Evolutionary conservation across 2,329 filamentous ascomycete genomes (phyloP).

Genomic region (Fusarium aywerte): DNA sequence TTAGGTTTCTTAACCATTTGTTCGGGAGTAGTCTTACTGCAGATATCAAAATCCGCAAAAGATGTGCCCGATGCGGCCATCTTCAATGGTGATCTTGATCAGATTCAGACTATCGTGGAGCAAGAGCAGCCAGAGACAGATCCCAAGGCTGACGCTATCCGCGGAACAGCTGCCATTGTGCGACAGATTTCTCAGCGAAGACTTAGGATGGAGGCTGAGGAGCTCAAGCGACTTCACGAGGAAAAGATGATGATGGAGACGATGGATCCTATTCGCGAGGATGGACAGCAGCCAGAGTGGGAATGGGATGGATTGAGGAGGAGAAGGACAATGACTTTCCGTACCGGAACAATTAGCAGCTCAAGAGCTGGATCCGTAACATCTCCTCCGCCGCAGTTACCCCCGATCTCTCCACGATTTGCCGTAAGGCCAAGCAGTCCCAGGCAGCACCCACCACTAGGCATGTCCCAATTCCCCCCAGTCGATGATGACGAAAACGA

Average conservation of each 20-base stretch:
- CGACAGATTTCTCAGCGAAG: conserved; percentile 81
- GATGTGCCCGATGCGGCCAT: conserved; percentile 94
- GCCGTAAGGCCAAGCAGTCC: conserved; percentile 39
- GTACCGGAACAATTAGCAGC: conserved; percentile 46
- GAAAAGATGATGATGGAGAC: conserved; percentile 76
- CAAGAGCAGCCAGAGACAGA: conserved; percentile 97
- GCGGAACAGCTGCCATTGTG: conserved; percentile 88
- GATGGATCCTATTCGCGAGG: conserved; percentile 80
- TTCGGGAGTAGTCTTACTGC: conserved; percentile 87
- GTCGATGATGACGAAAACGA: conserved; percentile 64
- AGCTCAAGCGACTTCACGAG: conserved; percentile 80
- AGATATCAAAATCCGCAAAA: conserved; percentile 98
- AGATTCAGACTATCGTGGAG: conserved; percentile 94
- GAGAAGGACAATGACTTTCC: conserved; percentile 65
- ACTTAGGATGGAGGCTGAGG: conserved; percentile 81
- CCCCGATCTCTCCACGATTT: conserved; percentile 44
- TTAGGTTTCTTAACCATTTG: conserved; percentile 96
- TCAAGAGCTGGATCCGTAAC: conserved; percentile 45
- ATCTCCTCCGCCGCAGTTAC: conserved; percentile 45
- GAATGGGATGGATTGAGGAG: conserved; percentile 94
- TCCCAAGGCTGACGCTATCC: conserved; percentile 95
- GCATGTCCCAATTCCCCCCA: conserved; percentile 88
- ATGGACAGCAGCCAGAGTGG: conserved; percentile 70
- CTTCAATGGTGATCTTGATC: conserved; percentile 91
- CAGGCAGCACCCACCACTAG: conserved; percentile 62